phyloP scores from a whole-genome alignment of 2,329 filamentous ascomycete species.

The Septoria petroselini region DNA sequence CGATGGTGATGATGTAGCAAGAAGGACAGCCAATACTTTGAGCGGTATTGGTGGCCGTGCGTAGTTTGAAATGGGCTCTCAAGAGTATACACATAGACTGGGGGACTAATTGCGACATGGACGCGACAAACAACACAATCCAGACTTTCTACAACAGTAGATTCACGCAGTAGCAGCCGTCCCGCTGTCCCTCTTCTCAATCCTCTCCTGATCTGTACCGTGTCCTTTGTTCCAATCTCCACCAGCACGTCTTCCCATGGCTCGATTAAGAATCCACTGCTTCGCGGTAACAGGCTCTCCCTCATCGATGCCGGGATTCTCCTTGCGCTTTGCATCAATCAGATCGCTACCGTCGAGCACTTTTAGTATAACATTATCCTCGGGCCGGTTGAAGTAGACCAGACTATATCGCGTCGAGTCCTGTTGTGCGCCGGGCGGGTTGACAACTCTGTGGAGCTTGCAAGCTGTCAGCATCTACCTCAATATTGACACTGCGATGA shows the following conservation, averaged over 20 bases:
- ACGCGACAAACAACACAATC: no score
- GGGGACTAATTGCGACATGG: no score
- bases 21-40: slow-evolving; percentile 3
- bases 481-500: not conserved
- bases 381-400: slow-evolving; percentile 55
- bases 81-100: not conserved
- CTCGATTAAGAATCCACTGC: slow-evolving; percentile 43
- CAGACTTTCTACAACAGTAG: no score
- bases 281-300: slow-evolving; percentile 29
- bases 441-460: slow-evolving; percentile 48
- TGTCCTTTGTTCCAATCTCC: slow-evolving; percentile 21
- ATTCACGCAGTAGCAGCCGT: slow-evolving; percentile 9
- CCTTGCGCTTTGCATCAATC: slow-evolving; percentile 30
- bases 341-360: slow-evolving; percentile 36
- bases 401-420: slow-evolving; percentile 49
- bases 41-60: not conserved
- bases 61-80: not conserved
- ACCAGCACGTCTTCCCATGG: slow-evolving; percentile 34
- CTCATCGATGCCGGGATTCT: slow-evolving; percentile 27
- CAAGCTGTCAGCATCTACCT: not conserved
- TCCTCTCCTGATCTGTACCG: slow-evolving; percentile 23
- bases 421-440: slow-evolving; percentile 49
- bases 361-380: slow-evolving; percentile 47
- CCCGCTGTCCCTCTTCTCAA: slow-evolving; percentile 21
- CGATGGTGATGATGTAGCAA: slow-evolving; percentile 7